Base-by-base conservation (phyloP, 2,329 filamentous ascomycete genomes). In the Lachnellula hyalina region DNA sequence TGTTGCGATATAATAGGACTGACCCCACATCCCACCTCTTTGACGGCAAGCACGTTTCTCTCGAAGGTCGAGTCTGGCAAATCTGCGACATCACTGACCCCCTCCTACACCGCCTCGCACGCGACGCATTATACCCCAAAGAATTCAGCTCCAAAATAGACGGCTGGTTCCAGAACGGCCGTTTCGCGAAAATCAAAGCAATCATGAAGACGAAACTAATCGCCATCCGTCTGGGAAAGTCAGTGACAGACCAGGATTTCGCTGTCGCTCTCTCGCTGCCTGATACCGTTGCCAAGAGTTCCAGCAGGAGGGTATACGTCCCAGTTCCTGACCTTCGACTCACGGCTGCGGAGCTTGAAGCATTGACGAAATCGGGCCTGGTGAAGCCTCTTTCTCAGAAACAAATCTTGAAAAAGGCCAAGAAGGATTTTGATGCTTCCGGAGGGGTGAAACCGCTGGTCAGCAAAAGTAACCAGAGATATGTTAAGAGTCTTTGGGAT, bases 61-160 rank as follows among this genome's bases (percentile, higher is more conserved):
- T 82, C 1, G 91, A 96, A 65, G 91, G 91, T 40, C 94, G 94
- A 65, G 86, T 94, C 49, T 99, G 91, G 87, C 94, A 97, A 75
- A 81, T 95, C 25, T 96, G 91, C 73, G 94, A 99, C 70, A 86
- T 97, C 52, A 87, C 83, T 0, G 93, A 97, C 65, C 89, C 90
- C 0, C 67, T 92, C 1, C 76, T 97, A 1, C 74, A 76, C 0
- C 71, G 76, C 11, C 74, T 96, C 3, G 77, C 96, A 40, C 79
- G 84, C 19, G 80, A 82, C 0, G 76, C 84, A 0, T 77, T 83
- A 5, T 72, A 87, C 21, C 79, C 84, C 4, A 67, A 74, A 0
- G 73, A 75, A 9, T 88, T 83, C 70, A 84, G 88, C 61, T 70
- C 75, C 5, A 68, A 76, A 49, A 78, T 78, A 45, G 89, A 90